These are phyloP conservation scores for Austroboletus novae-zelandiae DNA, from an alignment of 1,284 basidiomycete species.

Conservation along the genomic window DNA sequence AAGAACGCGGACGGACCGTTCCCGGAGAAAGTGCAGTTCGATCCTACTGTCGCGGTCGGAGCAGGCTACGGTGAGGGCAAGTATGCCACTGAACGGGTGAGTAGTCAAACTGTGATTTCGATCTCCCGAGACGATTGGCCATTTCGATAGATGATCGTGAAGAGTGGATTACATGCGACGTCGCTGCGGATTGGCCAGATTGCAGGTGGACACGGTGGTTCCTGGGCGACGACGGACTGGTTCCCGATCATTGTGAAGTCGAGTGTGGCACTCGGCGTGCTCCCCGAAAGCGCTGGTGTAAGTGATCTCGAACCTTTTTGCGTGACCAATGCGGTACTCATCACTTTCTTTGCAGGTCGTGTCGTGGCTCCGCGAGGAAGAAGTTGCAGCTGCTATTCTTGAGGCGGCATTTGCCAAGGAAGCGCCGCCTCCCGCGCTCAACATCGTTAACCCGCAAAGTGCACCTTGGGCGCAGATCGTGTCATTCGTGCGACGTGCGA, in stretches of 20 bases:
- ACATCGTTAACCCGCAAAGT: no score
- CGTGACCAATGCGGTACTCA: no score
- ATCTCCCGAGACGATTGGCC: not conserved
- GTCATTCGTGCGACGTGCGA: slow-evolving; percentile 5
- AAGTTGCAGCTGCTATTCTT: no score
- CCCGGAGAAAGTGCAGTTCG: slow-evolving; percentile 31
- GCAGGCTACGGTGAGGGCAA: slow-evolving; percentile 6
- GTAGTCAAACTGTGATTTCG: not conserved
- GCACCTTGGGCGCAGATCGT: slow-evolving; percentile 19
- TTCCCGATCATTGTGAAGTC: slow-evolving; percentile 31
- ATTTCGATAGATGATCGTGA: slow-evolving; percentile 22
- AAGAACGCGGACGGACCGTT: slow-evolving; percentile 32
- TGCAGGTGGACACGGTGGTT: slow-evolving; percentile 22
- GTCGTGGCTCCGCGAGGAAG: no score
- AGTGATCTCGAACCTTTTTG: slow-evolving; percentile 1
- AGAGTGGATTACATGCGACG: slow-evolving; percentile 20
- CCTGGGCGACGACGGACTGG: slow-evolving; percentile 31
- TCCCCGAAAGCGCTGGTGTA: slow-evolving; percentile 30
- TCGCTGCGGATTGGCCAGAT: slow-evolving; percentile 34
- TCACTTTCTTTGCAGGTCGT: slow-evolving; percentile 18
- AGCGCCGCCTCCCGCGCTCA: no score
- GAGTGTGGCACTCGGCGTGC: slow-evolving; percentile 20
- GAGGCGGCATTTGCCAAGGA: slow-evolving; percentile 10
- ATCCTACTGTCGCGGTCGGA: slow-evolving; percentile 8
- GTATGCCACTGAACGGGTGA: slow-evolving; percentile 9